Base-by-base conservation (phyloP, 305 asterid genomes). In the Coffea humblotiana region DNA sequence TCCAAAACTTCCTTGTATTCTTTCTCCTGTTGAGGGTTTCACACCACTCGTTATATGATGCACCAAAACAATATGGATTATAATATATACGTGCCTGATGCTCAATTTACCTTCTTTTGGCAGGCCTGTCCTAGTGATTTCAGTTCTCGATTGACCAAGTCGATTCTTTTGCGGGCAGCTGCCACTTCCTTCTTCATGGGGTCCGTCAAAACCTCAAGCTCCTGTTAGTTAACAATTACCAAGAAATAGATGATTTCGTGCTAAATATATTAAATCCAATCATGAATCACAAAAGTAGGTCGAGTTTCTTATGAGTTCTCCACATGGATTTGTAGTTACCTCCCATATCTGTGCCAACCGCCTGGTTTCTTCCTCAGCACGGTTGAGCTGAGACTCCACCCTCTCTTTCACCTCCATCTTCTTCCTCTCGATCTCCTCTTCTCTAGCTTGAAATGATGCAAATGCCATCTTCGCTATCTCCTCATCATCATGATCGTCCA, bases 181-280 rank as follows among this genome's bases (percentile, higher is more conserved):
- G 88, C 86, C 35, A 94, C 95, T 78, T 94, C 98, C 83, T 93
- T 95, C 79, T 95, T 91, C 94, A 89, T 89, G 63, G 98, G 97
- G 85, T 94, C 98, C 13, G 93, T 84, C 78, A 94, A 84, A 69
- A 84, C 97, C 80, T 95, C 97, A 63, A 95, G 90, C 81, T 93
- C 99, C 98, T 94, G 80, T 54, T 43, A 0, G 37, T 25, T 35
- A 13, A 35, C 19, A 8, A 43, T 32, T 9, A 69, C 37, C 27
- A 21, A 49, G 54, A 72, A 71, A 64, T 60, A 48, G 51, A 16
- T 18, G 7, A 23, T 48, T 29, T 29, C 37, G 14, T 73, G 40
- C 35, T 21, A 16, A 21, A 11, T 10, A 9, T 37, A 16, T 54
- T 54, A 18, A 54, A 18, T 54, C 61, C 21, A 15, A 54, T 54